Conservation (phyloP, 192 early-diverging fungal species). For the Fimicolochytrium jonesii region DNA sequence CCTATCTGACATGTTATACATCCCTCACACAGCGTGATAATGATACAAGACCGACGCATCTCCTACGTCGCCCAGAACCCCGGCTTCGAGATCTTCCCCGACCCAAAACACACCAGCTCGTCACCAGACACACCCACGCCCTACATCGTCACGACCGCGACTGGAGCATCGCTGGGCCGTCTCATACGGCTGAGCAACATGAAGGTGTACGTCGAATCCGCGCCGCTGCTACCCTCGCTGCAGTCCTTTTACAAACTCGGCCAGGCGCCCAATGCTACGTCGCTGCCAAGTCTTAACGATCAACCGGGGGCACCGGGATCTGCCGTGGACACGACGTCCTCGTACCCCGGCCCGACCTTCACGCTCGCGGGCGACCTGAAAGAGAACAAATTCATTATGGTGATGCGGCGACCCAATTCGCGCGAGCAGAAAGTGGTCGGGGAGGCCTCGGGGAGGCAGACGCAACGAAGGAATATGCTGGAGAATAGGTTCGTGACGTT, state of each 20-base stretch:
- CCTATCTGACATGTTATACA: conserved; percentile 9
- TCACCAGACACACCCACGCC: not conserved
- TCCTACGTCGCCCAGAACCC: conserved; percentile 19
- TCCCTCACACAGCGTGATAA: conserved; percentile 9
- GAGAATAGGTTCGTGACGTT: conserved; percentile 22
- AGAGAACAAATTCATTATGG: conserved; percentile 34
- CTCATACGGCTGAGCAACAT: not conserved
- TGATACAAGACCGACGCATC: conserved; percentile 25
- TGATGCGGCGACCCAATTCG: conserved; percentile 26
- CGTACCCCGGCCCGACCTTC: conserved; percentile 17
- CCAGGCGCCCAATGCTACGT: too few species aligned
- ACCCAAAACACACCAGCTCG: not conserved
- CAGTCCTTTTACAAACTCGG: too few species aligned
- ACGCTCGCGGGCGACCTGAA: conserved; percentile 30
- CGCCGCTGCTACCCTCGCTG: too few species aligned
- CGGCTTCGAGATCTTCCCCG: conserved; percentile 23
- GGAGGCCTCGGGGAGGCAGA: conserved; percentile 19
- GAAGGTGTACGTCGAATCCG: conserved; percentile 10
- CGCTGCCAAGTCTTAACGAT: too few species aligned
- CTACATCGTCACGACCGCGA: conserved; percentile 12
- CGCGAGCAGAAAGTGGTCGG: conserved; percentile 36
- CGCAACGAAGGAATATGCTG: conserved; percentile 27
- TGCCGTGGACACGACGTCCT: not conserved
- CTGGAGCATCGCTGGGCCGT: conserved; percentile 10
- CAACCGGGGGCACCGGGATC: too few species aligned